Evolutionary conservation across 2,329 filamentous ascomycete species (phyloP), one percentile per base, ranked within the genome.

Genomic region (Penicillium sp.): DNA sequence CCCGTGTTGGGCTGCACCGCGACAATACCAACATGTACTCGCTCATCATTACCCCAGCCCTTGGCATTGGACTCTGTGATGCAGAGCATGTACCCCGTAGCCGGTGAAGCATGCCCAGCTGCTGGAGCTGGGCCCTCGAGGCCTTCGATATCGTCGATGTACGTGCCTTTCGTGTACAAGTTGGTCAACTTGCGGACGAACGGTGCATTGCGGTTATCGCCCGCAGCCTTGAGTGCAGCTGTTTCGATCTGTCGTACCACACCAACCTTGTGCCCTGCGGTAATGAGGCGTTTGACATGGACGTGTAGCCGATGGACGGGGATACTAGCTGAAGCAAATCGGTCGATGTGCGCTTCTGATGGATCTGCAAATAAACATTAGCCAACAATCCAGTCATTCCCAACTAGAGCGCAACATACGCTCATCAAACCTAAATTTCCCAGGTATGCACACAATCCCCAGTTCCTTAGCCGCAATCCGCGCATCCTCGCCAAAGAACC

Each of bases 131-230:
- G 64, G 49, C 75, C 62, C 46, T 89, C 87, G 5, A 96, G 73
- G 24, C 90, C 90, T 56, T 94, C 92, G 9, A 89, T 81, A 69
- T 99, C 94, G 66, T 97, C 94, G 50, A 99, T 87, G 63, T 97
- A 99, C 2, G 94, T 99, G 39, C 92, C 94, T 71, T 97, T 99
- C 8, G 94, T 99, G 73, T 99, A 99, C 6, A 99, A 80, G 66
- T 95, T 96, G 14, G 94, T 97, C 63, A 99, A 84, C 64, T 95
- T 94, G 31, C 94, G 85, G 33, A 90, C 83, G 63, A 99, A 99
- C 0, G 94, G 92, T 0, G 91, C 83, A 66, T 96, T 96, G 51
- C 90, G 85, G 71, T 97, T 99, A 68, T 96, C 91, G 40, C 94
- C 92, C 1, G 85, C 94, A 57, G 95, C 95, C 70, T 99, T 99